phyloP scores from a whole-genome alignment of 306 rosid species.

The Fragaria vesca region DNA sequence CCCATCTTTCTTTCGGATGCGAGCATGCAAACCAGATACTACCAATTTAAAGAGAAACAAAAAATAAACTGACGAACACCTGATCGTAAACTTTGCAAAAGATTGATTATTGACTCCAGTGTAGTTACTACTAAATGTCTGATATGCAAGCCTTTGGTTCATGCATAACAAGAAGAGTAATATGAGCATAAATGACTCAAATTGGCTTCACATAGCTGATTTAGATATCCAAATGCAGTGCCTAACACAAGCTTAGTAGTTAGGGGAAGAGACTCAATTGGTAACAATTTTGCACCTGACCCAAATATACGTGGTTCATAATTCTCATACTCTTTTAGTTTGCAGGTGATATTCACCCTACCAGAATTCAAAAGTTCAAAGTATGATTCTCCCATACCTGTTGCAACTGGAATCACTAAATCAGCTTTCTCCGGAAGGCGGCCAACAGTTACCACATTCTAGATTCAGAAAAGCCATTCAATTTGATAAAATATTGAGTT shows the following conservation, averaged over 20 bases:
- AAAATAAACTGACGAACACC: not conserved
- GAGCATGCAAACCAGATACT: constrained; percentile 83
- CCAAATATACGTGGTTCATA: not conserved
- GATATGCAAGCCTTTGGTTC: not conserved
- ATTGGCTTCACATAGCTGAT: not conserved
- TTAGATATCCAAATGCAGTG: not conserved
- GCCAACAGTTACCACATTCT: constrained; percentile 77
- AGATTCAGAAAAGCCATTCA: constrained; percentile 19
- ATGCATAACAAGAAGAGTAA: not conserved
- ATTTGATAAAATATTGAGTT: constrained; percentile 17
- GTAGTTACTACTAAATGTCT: not conserved
- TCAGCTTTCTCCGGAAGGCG: constrained; percentile 89
- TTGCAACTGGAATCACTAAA: constrained; percentile 82
- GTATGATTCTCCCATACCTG: constrained; percentile 47
- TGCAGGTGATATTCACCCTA: not conserved
- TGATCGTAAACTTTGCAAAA: not conserved
- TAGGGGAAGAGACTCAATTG: not conserved
- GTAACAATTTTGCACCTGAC: not conserved
- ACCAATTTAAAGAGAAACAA: constrained; percentile 7
- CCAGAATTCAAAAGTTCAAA: not conserved
- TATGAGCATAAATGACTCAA: not conserved
- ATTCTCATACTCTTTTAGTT: not conserved
- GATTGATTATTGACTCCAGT: not conserved
- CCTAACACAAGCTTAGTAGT: not conserved
- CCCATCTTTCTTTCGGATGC: constrained; percentile 61